phyloP scores from a whole-genome alignment of 345 rosid genomes.

The Trapa bicornis region DNA sequence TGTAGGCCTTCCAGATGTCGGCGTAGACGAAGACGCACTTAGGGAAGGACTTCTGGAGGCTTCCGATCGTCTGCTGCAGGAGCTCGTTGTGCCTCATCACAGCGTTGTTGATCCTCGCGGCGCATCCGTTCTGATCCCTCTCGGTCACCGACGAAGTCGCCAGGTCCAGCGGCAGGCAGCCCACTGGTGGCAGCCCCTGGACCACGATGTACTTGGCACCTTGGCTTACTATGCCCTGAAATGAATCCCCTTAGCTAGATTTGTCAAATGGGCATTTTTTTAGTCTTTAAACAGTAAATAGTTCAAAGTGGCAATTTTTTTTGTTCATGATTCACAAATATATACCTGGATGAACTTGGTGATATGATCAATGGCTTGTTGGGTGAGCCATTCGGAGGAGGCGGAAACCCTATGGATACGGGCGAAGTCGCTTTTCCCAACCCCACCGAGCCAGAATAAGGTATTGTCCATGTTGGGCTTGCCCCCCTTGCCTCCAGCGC shows the following conservation, averaged over 20 bases:
- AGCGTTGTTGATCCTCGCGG: conserved; percentile 12
- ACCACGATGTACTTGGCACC: conserved; percentile 34
- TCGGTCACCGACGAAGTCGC: conserved; percentile 2
- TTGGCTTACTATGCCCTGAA: conserved; percentile 20
- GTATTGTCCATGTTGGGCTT: conserved; percentile 5
- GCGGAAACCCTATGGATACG: conserved; percentile 16
- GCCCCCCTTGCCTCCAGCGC: background rate
- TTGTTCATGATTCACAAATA: too few species aligned
- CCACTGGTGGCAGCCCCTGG: conserved; percentile 35
- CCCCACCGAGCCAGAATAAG: conserved; percentile 35
- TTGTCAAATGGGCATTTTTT: too few species aligned
- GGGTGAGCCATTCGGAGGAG: conserved; percentile 10
- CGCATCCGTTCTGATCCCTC: conserved; percentile 24
- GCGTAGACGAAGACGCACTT: conserved; percentile 17
- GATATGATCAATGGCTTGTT: conserved; percentile 13
- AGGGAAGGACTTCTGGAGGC: conserved; percentile 5
- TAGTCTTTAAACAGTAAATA: too few species aligned
- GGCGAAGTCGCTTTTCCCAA: conserved; percentile 31
- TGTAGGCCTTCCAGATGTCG: conserved; percentile 23
- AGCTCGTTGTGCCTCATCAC: conserved; percentile 23
- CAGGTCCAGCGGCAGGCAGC: conserved; percentile 27
- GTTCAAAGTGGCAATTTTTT: too few species aligned
- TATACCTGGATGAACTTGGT: conserved; percentile 21
- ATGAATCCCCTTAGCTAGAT: too few species aligned
- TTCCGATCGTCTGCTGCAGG: conserved; percentile 18